These are phyloP conservation scores for Candida labiduridarum DNA, from an alignment of 1,139 yeast genomes.

Conservation along the genomic window DNA sequence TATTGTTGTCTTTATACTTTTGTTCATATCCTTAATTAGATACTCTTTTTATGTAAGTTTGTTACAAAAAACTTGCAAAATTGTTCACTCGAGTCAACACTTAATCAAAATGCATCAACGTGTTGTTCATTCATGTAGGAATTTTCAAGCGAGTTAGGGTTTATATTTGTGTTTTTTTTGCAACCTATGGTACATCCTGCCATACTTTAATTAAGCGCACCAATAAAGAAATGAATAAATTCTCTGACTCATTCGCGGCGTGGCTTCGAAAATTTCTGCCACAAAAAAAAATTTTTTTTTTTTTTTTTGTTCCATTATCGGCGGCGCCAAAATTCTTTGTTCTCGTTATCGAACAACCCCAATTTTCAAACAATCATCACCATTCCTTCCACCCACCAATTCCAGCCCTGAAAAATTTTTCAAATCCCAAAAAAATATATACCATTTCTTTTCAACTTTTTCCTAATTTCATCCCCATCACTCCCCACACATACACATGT, in stretches of 20 bases:
- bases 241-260: conserved; percentile 32
- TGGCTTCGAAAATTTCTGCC: not conserved
- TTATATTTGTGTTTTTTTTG: too few species aligned
- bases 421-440: not conserved
- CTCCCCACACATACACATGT: conserved; percentile 6
- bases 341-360: not conserved
- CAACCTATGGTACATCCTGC: too few species aligned
- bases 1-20: too few species aligned
- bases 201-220: conserved; percentile 11
- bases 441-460: not conserved
- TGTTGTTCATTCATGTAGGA: too few species aligned
- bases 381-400: not conserved
- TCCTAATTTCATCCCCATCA: not conserved
- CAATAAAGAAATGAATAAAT: conserved; percentile 24
- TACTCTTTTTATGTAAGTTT: too few species aligned
- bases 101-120: too few species aligned
- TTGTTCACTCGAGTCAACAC: too few species aligned
- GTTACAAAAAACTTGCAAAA: too few species aligned
- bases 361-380: not conserved
- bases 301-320: conserved; percentile 4
- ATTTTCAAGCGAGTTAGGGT: too few species aligned
- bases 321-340: not conserved
- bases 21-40: too few species aligned
- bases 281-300: conserved; percentile 10
- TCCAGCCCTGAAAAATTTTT: not conserved